Percentiles rank a stretch among this genome's conserved stretches.
Conservation (phyloP, 306 rosid genomes). For the Amphicarpaea edgeworthii region DNA sequence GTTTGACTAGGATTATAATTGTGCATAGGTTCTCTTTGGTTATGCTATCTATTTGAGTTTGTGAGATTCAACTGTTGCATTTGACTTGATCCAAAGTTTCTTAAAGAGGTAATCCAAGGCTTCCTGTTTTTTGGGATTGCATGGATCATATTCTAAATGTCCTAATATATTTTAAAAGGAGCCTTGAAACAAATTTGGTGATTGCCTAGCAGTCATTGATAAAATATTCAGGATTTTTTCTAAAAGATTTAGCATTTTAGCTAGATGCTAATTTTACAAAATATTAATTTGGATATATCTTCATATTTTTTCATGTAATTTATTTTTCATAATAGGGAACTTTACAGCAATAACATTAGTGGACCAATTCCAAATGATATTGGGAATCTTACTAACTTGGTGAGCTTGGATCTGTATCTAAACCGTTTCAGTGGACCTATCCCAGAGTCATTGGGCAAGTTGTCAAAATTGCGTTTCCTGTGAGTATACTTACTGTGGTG, state of each 20-base stretch:
- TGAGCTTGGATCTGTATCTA: conserved; percentile 98
- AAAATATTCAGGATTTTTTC: background rate
- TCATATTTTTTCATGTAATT: background rate
- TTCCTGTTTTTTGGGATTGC: background rate
- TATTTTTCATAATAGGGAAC: conserved; percentile 70
- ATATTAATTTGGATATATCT: background rate
- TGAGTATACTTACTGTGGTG: conserved; percentile 57
- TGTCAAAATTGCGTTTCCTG: conserved; percentile 95
- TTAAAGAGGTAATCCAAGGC: conserved; percentile 10
- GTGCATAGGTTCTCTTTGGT: conserved; percentile 22
- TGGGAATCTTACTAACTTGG: conserved; percentile 97
- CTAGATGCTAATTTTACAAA: conserved; percentile 25
- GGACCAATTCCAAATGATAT: conserved; percentile 92
- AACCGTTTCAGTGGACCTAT: conserved; percentile 84
- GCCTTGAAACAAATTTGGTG: background rate
- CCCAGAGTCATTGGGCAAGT: conserved; percentile 90
- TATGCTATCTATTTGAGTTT: conserved; percentile 12
- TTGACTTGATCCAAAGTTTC: conserved; percentile 19
- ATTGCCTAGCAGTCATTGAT: background rate
- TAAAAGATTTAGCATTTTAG: background rate
- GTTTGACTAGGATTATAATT: conserved; percentile 28
- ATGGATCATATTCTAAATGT: conserved; percentile 12
- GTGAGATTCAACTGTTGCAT: conserved; percentile 27
- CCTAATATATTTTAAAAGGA: background rate
- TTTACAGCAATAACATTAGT: conserved; percentile 93